These are phyloP conservation scores for Leishmania tropica DNA, from an alignment of 208 protist genomes.

Conservation along the genomic window DNA sequence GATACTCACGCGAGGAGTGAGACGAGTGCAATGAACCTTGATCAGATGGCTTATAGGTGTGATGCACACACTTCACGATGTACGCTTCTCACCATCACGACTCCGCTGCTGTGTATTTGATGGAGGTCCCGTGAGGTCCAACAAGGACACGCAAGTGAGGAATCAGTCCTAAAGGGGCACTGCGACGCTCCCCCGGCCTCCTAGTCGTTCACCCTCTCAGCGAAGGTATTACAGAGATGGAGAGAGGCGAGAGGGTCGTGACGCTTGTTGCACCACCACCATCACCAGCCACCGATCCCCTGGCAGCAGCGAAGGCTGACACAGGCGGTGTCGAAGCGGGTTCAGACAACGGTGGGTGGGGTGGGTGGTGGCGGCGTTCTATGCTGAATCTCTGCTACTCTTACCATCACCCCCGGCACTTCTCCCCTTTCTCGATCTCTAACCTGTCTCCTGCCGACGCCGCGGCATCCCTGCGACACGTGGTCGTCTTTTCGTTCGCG, in stretches of 20 bases:
- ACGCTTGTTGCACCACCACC: background rate
- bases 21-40: background rate
- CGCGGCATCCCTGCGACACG: background rate
- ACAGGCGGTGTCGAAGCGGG: background rate
- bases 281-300: background rate
- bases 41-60: background rate
- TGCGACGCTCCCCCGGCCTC: background rate
- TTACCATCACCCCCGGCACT: background rate
- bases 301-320: background rate
- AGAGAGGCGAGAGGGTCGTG: background rate
- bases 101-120: background rate
- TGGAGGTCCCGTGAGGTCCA: background rate
- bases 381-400: background rate
- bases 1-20: background rate
- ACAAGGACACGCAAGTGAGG: background rate
- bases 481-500: background rate
- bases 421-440: background rate
- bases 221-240: background rate
- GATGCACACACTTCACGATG: background rate
- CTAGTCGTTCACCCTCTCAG: background rate
- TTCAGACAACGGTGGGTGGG: no score
- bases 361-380: background rate
- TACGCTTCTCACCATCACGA: background rate
- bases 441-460: background rate
- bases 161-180: background rate